Base-by-base conservation (phyloP, 768 basidiomycete genomes). In the Pleurotus platypus region DNA sequence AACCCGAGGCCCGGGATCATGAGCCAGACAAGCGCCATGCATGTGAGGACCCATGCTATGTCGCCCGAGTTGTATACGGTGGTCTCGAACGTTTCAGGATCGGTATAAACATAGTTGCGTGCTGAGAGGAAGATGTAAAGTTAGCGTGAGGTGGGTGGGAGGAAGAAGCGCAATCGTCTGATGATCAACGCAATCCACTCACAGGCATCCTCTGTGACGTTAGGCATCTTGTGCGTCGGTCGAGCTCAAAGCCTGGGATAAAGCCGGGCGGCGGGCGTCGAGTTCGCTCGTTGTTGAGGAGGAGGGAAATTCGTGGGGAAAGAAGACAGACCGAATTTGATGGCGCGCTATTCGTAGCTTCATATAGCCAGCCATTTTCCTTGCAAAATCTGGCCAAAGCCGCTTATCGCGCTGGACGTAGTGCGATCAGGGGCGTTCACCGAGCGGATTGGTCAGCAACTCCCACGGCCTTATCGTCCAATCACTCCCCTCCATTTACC, bases 1-100 rank as follows among this genome's bases (percentile, higher is more conserved):
- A 83, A 90, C 46, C 92, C 90, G 47, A 94, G 85, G 48, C 89
- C 89, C 8, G 88, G 89, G 66, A 91, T 83, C 90, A 92, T 92
- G 60, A 92, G 76, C 79, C 81, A 93, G 37, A 93, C 92, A 59
- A 94, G 78, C 24, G 92, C 94, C 15, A 83, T 93, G 24, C 84
- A 83, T 3, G 82, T 70, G 55, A 94, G 73, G 42, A 85, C 74
- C 87, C 77, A 82, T 13, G 72, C 75, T 24, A 80, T 80, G 63
- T 81, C 79, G 18, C 81, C 81, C 22, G 73, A 60, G 64, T 79
- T 79, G 65, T 80, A 82, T 4, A 74, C 66, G 15, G 72, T 60
- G 6, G 61, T 58, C 9, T 66, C 60, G 5, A 72, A 75, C 37
- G 63, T 61, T 30, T 69, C 62, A 1, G 63, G 57, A 40, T 68